Evolutionary conservation across 768 basidiomycete genomes (phyloP), one percentile per base, ranked within the genome.

Genomic region (Termitomyces sp.): DNA sequence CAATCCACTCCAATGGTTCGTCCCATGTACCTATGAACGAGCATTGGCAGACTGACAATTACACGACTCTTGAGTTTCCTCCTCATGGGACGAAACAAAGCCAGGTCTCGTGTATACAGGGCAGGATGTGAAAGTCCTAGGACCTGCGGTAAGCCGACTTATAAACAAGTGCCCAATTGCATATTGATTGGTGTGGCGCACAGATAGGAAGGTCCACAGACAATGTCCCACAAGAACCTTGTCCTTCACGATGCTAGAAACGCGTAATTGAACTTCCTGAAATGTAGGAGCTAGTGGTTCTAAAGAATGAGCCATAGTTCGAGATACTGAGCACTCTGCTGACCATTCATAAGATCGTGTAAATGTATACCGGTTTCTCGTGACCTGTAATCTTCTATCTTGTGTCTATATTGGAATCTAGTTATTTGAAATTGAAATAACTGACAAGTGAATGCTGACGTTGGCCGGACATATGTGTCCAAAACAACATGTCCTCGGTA

Each of bases 181-280:
- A 28, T 18, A 22, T 46, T 24, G 11, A 38, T 30, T 41, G 49
- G 56, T 46, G 49, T 60, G 50, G 69, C 75, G 50, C 62, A 80
- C 83, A 49, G 81, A 82, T 58, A 84, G 67, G 60, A 80, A 77
- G 43, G 74, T 70, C 82, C 82, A 84, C 20, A 84, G 65, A 33
- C 72, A 69, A 63, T 84, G 77, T n/a, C 83, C 83, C n/a, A 84
- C 73, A 28, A 84, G 66, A 18, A 84, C 75, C 62, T 80, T 82
- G 57, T 73, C 70, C 18, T 64, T 67, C 50, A 83, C 72, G 45
- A 79, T 61, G n/a, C 64, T 63, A 13, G 74, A 71, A 9, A 82
- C 78, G 8, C 67, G 71, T 38, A 70, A 62, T 63, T 80, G 81
- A 10, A 83, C 77, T 54, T 78, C 72, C 35, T 70, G 66, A 65